Percentiles rank a stretch among this genome's conserved stretches.
Evolutionary conservation across 208 protist genomes (phyloP).

Genomic region (Leishmania guyanensis): DNA sequence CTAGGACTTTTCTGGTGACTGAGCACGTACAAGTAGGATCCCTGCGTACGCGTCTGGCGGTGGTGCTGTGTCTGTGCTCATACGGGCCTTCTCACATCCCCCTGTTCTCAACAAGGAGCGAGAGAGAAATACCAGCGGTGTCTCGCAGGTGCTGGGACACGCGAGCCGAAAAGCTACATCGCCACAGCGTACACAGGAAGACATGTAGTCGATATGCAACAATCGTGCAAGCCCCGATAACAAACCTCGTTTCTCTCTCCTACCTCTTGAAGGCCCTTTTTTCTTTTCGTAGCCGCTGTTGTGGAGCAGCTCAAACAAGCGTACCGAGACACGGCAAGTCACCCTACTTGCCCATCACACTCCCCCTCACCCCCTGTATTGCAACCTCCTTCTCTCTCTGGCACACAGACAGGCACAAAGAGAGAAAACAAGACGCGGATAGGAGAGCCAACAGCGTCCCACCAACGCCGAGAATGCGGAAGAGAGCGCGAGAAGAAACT

Average conservation of each 20-base stretch:
- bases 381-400: background rate
- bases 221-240: background rate
- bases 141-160: background rate
- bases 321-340: background rate
- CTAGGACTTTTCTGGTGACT: background rate
- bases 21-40: background rate
- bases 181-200: background rate
- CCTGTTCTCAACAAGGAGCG: background rate
- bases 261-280: background rate
- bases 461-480: background rate
- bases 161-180: background rate
- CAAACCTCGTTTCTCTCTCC: background rate
- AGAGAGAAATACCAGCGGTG: background rate
- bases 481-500: background rate
- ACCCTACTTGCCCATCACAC: background rate
- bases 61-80: background rate
- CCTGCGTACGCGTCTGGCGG: background rate
- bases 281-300: background rate
- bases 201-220: background rate
- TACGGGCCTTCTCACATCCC: background rate
- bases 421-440: background rate
- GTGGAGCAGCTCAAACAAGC: background rate
- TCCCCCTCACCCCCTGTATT: background rate
- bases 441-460: background rate
- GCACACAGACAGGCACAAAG: background rate